Conservation (phyloP, 2,329 filamentous ascomycete species). For the Metarhizium rileyi region DNA sequence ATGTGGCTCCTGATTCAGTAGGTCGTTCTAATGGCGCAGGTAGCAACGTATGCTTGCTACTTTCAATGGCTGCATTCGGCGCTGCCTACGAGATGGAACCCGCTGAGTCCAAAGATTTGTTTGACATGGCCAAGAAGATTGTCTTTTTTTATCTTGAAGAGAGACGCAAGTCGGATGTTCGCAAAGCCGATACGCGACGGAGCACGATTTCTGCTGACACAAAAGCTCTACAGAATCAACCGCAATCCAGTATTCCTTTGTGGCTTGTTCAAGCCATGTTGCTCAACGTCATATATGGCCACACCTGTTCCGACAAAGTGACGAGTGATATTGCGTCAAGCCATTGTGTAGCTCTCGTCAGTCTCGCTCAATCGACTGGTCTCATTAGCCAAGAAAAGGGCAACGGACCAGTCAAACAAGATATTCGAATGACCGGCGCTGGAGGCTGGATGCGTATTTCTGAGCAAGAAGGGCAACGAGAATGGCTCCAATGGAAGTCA, state of each 20-base stretch:
- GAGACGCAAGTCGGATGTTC: conserved; percentile 73
- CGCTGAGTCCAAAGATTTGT: conserved; percentile 70
- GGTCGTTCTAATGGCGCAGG: conserved; percentile 53
- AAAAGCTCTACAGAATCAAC: conserved; percentile 46
- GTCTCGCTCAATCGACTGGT: conserved; percentile 81
- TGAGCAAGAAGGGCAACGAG: conserved; percentile 40
- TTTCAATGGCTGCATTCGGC: conserved; percentile 72
- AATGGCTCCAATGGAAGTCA: conserved; percentile 81
- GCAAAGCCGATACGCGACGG: conserved; percentile 49
- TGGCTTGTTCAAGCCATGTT: conserved; percentile 98
- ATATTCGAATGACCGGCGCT: conserved; percentile 49
- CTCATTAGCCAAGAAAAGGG: conserved; percentile 36
- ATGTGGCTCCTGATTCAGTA: conserved; percentile 60
- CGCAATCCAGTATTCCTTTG: conserved; percentile 59
- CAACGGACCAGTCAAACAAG: conserved; percentile 24
- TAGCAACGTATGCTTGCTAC: conserved; percentile 74
- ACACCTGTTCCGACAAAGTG: conserved; percentile 86
- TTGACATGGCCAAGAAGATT: conserved; percentile 91
- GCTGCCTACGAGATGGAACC: conserved; percentile 83
- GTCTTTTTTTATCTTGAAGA: conserved; percentile 90
- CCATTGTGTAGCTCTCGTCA: conserved; percentile 83
- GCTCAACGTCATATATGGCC: conserved; percentile 88
- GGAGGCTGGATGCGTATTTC: conserved; percentile 35
- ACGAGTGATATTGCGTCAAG: conserved; percentile 87
- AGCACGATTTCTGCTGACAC: conserved; percentile 38